Conservation (phyloP, 768 basidiomycete genomes). For the Leucogyrophana mollusca region DNA sequence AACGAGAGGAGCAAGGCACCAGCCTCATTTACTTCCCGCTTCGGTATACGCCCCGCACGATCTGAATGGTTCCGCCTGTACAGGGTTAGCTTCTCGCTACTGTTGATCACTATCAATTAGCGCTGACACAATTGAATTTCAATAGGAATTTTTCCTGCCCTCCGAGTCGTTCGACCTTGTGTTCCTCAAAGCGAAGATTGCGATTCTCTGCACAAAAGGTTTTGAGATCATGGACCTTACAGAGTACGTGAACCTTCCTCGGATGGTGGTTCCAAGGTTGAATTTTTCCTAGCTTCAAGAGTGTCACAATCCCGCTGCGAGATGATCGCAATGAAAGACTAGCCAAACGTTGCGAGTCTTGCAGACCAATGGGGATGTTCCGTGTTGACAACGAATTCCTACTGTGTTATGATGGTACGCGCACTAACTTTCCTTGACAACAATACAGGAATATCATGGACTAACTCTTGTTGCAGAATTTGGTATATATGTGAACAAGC, state of each 20-base stretch:
- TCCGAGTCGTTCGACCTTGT: conserved; percentile 89
- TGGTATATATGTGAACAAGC: conserved; percentile 88
- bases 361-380: conserved; percentile 88
- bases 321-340: conserved; percentile 71
- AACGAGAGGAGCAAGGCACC: conserved; percentile 74
- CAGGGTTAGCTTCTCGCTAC: conserved; percentile 41
- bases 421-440: too few species aligned
- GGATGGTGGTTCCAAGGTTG: background rate
- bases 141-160: conserved; percentile 86
- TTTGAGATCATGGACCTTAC: conserved; percentile 98
- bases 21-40: conserved; percentile 66
- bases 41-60: conserved; percentile 75
- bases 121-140: background rate
- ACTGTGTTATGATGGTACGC: conserved; percentile 82
- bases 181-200: conserved; percentile 92
- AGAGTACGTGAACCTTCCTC: conserved; percentile 55
- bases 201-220: conserved; percentile 89
- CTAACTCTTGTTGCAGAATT: conserved; percentile 55
- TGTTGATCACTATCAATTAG: background rate
- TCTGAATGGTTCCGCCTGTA: conserved; percentile 96
- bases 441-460: too few species aligned
- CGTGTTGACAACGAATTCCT: conserved; percentile 86
- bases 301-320: conserved; percentile 83
- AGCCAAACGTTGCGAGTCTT: conserved; percentile 78
- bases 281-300: conserved; percentile 62